Evolutionary conservation across 2,329 filamentous ascomycete species (phyloP).

Genomic region (Diaporthe longicolla): DNA sequence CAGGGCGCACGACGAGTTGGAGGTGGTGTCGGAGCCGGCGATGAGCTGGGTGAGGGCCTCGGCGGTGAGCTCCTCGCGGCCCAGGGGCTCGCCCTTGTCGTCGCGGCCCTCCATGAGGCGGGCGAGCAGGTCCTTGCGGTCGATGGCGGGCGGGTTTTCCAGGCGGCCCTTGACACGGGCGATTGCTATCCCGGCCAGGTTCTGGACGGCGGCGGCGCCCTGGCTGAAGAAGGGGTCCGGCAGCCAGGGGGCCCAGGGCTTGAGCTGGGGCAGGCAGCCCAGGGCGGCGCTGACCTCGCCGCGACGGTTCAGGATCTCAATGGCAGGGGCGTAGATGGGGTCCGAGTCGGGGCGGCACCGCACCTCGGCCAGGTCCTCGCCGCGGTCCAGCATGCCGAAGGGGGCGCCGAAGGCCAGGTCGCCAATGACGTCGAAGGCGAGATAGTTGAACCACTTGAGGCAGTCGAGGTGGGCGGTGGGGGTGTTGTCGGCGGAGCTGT

Average conservation of each 20-base stretch:
- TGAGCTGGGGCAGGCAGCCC: slow-evolving; percentile 80
- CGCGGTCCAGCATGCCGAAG: slow-evolving; percentile 86
- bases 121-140: slow-evolving; percentile 84
- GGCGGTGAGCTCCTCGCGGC: slow-evolving; percentile 85
- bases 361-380: slow-evolving; percentile 83
- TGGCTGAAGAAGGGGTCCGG: slow-evolving; percentile 86
- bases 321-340: slow-evolving; percentile 80
- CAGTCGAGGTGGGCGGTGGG: slow-evolving; percentile 77
- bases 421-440: slow-evolving; percentile 69
- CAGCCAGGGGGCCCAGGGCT: slow-evolving; percentile 84
- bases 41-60: slow-evolving; percentile 93
- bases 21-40: slow-evolving; percentile 82
- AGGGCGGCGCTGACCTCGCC: slow-evolving; percentile 89
- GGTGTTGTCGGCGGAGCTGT: slow-evolving; percentile 57
- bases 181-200: slow-evolving; percentile 89
- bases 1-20: slow-evolving; percentile 85
- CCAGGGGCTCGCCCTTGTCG: slow-evolving; percentile 81
- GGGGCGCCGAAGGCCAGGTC: slow-evolving; percentile 80
- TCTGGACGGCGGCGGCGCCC: slow-evolving; percentile 81
- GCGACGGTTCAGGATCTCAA: slow-evolving; percentile 89
- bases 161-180: slow-evolving; percentile 83
- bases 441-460: slow-evolving; percentile 83
- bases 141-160: slow-evolving; percentile 74
- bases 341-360: slow-evolving; percentile 71
- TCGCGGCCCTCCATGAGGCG: slow-evolving; percentile 90